Percentiles rank a stretch among this genome's conserved stretches.
Conservation (phyloP, 331 rosid species). For the Acacia concinna region DNA sequence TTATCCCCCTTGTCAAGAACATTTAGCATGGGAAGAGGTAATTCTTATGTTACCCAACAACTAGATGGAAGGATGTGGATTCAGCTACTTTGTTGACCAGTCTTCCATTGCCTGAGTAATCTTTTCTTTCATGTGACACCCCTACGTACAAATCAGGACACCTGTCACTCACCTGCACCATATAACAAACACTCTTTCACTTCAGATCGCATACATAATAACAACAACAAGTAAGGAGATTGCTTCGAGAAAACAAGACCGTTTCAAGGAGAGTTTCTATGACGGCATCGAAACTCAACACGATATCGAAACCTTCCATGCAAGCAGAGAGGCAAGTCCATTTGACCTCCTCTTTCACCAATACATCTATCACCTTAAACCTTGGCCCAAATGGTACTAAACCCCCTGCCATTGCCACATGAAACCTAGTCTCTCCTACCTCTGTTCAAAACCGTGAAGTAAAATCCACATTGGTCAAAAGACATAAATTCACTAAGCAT, state of each 20-base stretch:
- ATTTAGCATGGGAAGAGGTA: too few relatives aligned
- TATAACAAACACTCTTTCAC: not conserved
- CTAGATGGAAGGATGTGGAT: conserved; percentile 8
- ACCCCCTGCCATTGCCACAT: conserved; percentile 25
- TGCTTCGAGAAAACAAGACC: too few relatives aligned
- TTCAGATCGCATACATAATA: not conserved
- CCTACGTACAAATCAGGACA: conserved; percentile 13
- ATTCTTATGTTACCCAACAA: conserved; percentile 13
- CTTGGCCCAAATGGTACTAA: conserved; percentile 19
- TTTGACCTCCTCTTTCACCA: not conserved
- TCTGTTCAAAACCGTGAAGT: not conserved
- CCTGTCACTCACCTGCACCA: not conserved
- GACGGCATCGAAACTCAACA: not conserved
- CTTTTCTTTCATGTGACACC: not conserved
- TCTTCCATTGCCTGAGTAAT: not conserved
- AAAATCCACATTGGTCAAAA: not conserved
- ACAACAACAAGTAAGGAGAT: not conserved
- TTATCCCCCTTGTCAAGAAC: not conserved
- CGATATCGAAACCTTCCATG: not conserved
- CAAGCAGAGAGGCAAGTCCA: not conserved
- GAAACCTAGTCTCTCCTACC: conserved; percentile 28
- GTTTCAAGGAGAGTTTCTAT: not conserved
- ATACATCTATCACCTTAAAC: not conserved
- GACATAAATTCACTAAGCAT: not conserved
- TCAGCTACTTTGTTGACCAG: not conserved